Evolutionary conservation across 139 green algal genomes (phyloP).

Genomic region (Chlamydomonas sp.): DNA sequence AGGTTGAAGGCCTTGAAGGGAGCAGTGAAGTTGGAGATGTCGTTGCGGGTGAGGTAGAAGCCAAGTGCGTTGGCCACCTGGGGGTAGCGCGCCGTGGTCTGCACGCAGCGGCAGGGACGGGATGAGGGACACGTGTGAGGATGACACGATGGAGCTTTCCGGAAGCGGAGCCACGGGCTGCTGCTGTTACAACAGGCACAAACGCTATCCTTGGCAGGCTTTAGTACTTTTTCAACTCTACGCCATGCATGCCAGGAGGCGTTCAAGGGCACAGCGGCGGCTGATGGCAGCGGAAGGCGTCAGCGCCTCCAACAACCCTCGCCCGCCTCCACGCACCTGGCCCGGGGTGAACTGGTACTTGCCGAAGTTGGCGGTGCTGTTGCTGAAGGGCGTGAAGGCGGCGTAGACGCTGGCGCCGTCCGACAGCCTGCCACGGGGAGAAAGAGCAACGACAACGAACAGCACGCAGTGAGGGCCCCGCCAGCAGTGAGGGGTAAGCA

Average conservation of each 20-base stretch:
- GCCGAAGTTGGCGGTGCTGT: background rate
- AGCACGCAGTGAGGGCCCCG: background rate
- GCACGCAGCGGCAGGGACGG: background rate
- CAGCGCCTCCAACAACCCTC: background rate
- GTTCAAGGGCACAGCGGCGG: background rate
- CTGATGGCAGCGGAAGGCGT: too few species aligned
- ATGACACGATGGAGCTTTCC: too few species aligned
- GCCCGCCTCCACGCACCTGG: background rate
- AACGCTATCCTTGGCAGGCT: too few species aligned
- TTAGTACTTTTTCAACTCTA: too few species aligned
- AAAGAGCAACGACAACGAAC: too few species aligned
- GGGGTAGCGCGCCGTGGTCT: conserved; percentile 14
- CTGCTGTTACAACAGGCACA: too few species aligned
- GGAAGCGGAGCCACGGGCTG: too few species aligned
- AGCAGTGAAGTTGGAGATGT: background rate
- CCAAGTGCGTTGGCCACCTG: conserved; percentile 7
- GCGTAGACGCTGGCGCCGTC: conserved; percentile 2
- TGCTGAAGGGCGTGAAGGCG: background rate
- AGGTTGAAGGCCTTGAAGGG: background rate
- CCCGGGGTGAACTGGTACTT: conserved; percentile 11
- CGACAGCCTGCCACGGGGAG: background rate
- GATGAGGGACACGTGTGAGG: background rate
- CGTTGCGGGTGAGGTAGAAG: background rate
- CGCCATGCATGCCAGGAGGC: too few species aligned
- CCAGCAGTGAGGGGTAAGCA: background rate